Percentiles rank a stretch among this genome's conserved stretches.
Conservation (phyloP, 371 early-diverging fungal species). For the Sporodiniella umbellata region DNA sequence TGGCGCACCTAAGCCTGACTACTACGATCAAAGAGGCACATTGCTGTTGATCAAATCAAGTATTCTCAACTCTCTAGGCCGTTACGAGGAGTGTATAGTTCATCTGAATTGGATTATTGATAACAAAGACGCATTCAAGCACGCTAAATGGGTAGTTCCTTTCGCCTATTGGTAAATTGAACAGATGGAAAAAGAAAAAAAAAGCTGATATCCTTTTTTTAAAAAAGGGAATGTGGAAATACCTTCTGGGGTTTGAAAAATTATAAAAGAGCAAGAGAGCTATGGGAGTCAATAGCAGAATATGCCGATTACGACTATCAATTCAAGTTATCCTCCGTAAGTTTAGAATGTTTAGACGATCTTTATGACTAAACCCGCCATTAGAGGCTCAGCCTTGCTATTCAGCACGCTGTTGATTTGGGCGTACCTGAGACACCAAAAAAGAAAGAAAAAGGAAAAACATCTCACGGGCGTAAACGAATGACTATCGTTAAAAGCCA, state of each 20-base stretch:
- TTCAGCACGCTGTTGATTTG: conserved; percentile 25
- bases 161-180: conserved; percentile 55
- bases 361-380: background rate
- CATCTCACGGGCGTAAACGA: conserved; percentile 17
- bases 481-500: conserved; percentile 10
- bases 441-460: conserved; percentile 15
- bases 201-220: background rate
- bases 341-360: too few relatives aligned
- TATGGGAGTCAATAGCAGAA: conserved; percentile 23
- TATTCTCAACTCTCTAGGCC: conserved; percentile 28
- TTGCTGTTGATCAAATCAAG: conserved; percentile 37
- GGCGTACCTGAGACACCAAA: conserved; percentile 13
- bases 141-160: conserved; percentile 57
- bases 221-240: conserved; percentile 44
- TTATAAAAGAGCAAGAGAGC: conserved; percentile 26
- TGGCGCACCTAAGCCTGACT: conserved; percentile 33
- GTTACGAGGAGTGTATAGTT: conserved; percentile 17
- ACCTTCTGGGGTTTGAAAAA: conserved; percentile 41
- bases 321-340: conserved; percentile 20
- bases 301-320: conserved; percentile 30
- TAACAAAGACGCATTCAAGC: conserved; percentile 34
- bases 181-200: background rate
- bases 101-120: conserved; percentile 59
- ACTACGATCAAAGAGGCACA: conserved; percentile 37
- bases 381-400: conserved; percentile 17